Percentiles rank a stretch among this genome's conserved stretches.
phyloP scores from a whole-genome alignment of 2,329 filamentous ascomycete species.

The Zasmidium citrigriseum region DNA sequence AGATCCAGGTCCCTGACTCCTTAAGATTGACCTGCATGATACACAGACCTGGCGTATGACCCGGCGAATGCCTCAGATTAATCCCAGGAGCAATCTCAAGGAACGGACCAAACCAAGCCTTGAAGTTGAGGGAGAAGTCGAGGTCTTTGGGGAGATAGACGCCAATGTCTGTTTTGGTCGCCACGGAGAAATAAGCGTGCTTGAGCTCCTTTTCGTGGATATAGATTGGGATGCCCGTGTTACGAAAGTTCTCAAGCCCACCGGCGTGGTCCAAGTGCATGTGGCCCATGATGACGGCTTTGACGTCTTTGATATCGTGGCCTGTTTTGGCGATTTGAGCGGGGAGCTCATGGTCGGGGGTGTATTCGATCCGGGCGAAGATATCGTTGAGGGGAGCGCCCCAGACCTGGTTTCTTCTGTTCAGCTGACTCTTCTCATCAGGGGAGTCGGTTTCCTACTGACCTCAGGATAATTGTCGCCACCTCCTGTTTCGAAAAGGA shows the following conservation, averaged over 20 bases:
- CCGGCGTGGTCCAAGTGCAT: slow-evolving; percentile 41
- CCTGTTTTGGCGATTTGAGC: slow-evolving; percentile 30
- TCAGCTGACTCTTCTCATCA: too few species aligned
- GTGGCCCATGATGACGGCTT: slow-evolving; percentile 40
- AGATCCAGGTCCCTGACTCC: slow-evolving; percentile 39
- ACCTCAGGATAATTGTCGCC: slow-evolving; percentile 37
- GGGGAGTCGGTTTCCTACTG: too few species aligned
- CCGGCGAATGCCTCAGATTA: slow-evolving; percentile 37
- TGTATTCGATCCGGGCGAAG: slow-evolving; percentile 34
- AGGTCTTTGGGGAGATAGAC: slow-evolving; percentile 38
- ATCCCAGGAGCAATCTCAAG: slow-evolving; percentile 38
- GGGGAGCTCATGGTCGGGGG: slow-evolving; percentile 21
- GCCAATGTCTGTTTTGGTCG: slow-evolving; percentile 37
- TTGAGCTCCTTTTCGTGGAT: slow-evolving; percentile 41
- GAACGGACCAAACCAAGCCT: slow-evolving; percentile 35
- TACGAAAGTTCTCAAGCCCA: slow-evolving; percentile 37
- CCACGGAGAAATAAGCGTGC: slow-evolving; percentile 40
- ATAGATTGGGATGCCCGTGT: slow-evolving; percentile 38
- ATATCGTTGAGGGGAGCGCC: slow-evolving; percentile 35
- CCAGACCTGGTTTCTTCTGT: too few species aligned
- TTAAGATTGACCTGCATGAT: slow-evolving; percentile 41
- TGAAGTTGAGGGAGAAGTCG: slow-evolving; percentile 40
- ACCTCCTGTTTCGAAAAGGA: slow-evolving; percentile 39
- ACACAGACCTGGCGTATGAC: slow-evolving; percentile 39
- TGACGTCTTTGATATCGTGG: slow-evolving; percentile 38